These are phyloP conservation scores for Triangularia verruculosa DNA, from an alignment of 2,329 filamentous ascomycete species.

Conservation along the genomic window DNA sequence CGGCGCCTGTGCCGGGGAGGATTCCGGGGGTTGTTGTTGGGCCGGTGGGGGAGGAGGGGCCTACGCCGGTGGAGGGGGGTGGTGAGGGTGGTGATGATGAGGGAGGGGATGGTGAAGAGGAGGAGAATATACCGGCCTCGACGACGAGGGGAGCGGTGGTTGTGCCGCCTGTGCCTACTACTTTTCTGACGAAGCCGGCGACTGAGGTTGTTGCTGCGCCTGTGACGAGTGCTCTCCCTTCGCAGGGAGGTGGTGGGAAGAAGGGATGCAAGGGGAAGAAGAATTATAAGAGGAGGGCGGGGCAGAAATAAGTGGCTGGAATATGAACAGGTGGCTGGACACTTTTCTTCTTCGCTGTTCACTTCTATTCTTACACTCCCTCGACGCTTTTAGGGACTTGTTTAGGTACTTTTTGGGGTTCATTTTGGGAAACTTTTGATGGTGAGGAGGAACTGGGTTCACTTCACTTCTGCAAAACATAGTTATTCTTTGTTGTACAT, in stretches of 20 bases:
- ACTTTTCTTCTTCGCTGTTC: neutral
- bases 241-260: neutral
- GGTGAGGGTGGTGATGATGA: neutral
- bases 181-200: neutral
- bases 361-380: neutral
- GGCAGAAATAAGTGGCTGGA: neutral
- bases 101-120: neutral
- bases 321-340: too few relatives aligned
- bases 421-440: neutral
- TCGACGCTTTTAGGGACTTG: neutral
- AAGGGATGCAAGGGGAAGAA: neutral
- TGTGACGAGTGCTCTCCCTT: neutral
- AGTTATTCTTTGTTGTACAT: neutral
- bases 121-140: neutral
- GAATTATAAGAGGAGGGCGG: neutral
- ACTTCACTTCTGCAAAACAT: neutral
- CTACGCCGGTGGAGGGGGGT: neutral
- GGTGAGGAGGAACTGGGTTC: neutral
- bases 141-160: neutral
- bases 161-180: neutral
- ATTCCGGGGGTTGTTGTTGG: neutral
- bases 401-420: neutral
- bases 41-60: neutral
- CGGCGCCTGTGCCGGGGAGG: neutral
- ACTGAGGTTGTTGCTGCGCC: neutral